phyloP scores from a whole-genome alignment of 805 yeast genomes.

The Metschnikowia cerradonensis region DNA sequence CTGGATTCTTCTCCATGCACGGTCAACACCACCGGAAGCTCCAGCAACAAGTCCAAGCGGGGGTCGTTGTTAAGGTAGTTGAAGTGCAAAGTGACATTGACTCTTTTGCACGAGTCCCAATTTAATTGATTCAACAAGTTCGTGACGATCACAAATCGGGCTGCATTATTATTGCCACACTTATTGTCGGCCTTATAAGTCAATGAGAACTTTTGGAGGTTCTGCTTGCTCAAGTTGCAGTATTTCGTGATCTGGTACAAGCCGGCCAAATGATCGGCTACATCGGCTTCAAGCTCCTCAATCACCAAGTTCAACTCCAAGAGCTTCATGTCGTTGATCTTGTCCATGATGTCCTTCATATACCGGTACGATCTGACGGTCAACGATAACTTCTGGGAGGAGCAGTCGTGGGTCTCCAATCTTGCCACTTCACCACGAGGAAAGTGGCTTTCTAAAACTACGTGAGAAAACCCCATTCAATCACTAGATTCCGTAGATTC shows the following conservation, averaged over 20 bases:
- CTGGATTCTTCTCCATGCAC: constrained; percentile 7
- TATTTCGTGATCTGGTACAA: constrained; percentile 9
- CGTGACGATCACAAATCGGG: constrained; percentile 11
- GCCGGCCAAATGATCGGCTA: constrained; percentile 4
- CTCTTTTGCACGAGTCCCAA: constrained; percentile 10
- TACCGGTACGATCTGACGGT: constrained; percentile 4
- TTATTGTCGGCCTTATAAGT: constrained; percentile 13
- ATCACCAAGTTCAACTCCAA: constrained; percentile 11
- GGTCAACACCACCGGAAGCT: constrained; percentile 12
- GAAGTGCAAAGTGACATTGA: constrained; percentile 10
- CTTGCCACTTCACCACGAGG: neutral
- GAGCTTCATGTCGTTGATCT: constrained; percentile 5
- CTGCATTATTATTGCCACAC: constrained; percentile 9
- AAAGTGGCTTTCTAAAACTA: neutral
- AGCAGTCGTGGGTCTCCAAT: constrained; percentile 3
- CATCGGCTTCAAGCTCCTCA: constrained; percentile 6
- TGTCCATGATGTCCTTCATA: constrained; percentile 2
- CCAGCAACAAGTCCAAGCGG: constrained; percentile 12
- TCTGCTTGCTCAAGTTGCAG: constrained; percentile 4
- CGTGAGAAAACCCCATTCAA: constrained; percentile 5
- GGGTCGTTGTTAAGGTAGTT: constrained; percentile 11
- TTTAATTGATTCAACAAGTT: constrained; percentile 13
- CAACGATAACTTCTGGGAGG: constrained; percentile 1
- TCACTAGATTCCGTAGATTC: no score
- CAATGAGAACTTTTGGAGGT: constrained; percentile 8